A percentile compares a stretch with the other conserved stretches of the same genome.
These are phyloP conservation scores for Sutorius eximius DNA, from an alignment of 1,284 basidiomycete species.

Conservation along the genomic window DNA sequence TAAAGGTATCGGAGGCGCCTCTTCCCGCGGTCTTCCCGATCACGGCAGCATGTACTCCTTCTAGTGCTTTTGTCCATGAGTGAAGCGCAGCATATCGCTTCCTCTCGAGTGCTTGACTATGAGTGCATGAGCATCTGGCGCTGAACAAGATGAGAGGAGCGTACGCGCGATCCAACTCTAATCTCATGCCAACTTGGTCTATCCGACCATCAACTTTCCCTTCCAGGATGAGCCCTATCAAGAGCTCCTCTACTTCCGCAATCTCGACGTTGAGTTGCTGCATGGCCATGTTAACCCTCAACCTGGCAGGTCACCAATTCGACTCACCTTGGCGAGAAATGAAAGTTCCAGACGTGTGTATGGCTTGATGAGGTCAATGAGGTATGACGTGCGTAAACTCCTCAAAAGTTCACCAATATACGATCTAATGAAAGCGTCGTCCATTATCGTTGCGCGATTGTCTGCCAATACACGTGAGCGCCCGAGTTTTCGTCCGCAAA, in stretches of 20 bases:
- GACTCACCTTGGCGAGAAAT: slow-evolving; percentile 81
- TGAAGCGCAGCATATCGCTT: slow-evolving; percentile 81
- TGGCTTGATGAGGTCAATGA: slow-evolving; percentile 96
- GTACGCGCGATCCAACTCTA: slow-evolving; percentile 88
- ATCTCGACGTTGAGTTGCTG: slow-evolving; percentile 92
- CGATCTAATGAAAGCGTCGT: slow-evolving; percentile 87
- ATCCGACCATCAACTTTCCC: slow-evolving; percentile 94
- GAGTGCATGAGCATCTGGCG: slow-evolving; percentile 5
- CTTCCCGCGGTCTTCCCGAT: slow-evolving; percentile 66
- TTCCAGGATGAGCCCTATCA: slow-evolving; percentile 93
- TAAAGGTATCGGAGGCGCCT: slow-evolving; percentile 31
- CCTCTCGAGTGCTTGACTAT: slow-evolving; percentile 79
- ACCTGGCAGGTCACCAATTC: background rate
- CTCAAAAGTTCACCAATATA: slow-evolving; percentile 96
- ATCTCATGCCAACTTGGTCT: slow-evolving; percentile 90
- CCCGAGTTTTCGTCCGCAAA: background rate
- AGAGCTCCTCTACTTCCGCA: slow-evolving; percentile 88
- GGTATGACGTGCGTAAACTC: slow-evolving; percentile 91
- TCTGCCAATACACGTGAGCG: slow-evolving; percentile 47
- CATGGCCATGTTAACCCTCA: background rate
- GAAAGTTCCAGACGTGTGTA: slow-evolving; percentile 91
- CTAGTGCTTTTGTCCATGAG: slow-evolving; percentile 79
- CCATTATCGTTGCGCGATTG: slow-evolving; percentile 92
- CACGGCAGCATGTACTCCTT: slow-evolving; percentile 68
- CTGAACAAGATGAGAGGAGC: slow-evolving; percentile 31